Base-by-base conservation (phyloP, 306 rosid species). In the Alnus rubra region DNA sequence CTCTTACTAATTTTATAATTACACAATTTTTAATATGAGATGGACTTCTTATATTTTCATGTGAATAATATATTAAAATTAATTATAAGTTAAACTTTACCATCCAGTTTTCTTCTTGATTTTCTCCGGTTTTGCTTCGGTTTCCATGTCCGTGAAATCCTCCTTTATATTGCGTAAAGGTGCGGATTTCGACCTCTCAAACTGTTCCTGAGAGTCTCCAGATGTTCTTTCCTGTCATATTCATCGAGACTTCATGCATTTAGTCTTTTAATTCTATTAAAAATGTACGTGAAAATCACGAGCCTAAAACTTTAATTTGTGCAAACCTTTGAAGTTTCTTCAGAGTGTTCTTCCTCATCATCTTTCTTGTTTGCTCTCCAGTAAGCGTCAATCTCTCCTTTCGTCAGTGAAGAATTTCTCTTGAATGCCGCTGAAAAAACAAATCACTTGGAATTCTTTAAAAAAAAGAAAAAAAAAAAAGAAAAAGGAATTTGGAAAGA, bases 391-490 rank as follows among this genome's bases (percentile, higher is more conserved):
- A 90, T 88, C 54, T 90, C 94, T 7, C 75, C 92, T 42, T 86
- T 89, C n/a, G 96, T 90, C 7, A 86, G 85, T 3, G 97, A 93
- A 0, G 81, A 76, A 44, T 87, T 92, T 81, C 89, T 88, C 76
- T 84, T 54, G n/a, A 75, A 63, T 31, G 54, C 76, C 3, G 45
- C 96, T 90, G 76, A 54, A 35, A 30, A 67, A 33, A 7, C 5
- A 10, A 7, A 7, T 33, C 49, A 8, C 12, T 33, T 23, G 28
- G 28, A 23, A 23, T 23, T 7, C 15, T 39, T 12, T 35, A 19
- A 35, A 1, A 16, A 2, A 4, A 16, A 18, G 1, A 33, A n/a
- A n/a, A n/a, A n/a, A n/a, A n/a, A n/a, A n/a, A n/a, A n/a, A n/a
- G n/a, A n/a, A n/a, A n/a, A n/a, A n/a, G n/a, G n/a, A n/a, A n/a